Evolutionary conservation across 139 green algal genomes (phyloP), one percentile per base, ranked within the genome.

Genomic region (Trebouxia sp.): DNA sequence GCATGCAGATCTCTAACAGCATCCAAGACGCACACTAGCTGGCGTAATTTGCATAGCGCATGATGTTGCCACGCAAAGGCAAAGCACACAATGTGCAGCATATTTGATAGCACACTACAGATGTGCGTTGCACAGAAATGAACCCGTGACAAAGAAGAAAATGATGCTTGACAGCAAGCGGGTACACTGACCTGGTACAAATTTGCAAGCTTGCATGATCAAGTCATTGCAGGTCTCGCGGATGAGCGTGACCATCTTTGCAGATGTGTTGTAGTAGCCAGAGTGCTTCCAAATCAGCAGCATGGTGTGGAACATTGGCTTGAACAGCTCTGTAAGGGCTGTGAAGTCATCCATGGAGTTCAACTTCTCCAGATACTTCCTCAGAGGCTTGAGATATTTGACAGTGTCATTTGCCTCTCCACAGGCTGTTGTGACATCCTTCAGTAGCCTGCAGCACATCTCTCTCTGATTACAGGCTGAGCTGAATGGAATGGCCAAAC

Each of bases 201-300:
- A 94, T 82, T 91, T 93, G 84, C 89, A 90, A 1, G 92, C 89
- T 89, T 97, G 93, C 85, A 88, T 88, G 85, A 98, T 96, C 14
- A 98, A 85, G 85, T 95, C 92, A 86, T 97, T 96, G 90, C 92
- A 96, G 35, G 96, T 89, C 86, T 96, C 89, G 8, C 90, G 89
- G 83, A 98, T 87, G 26, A 98, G 85, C 24, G 94, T 92, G 11
- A 96, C 93, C 62, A 97, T 88, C 41, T 93, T 89, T 24, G 84
- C 85, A 32, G 88, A 85, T 28, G 84, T 94, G 85, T 93, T 95
- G 89, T 96, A 97, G 84, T 92, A 89, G 39, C 84, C 85, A 74
- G 84, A 92, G 85, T 97, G 88, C 87, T 94, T 95, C 94, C 94
- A 98, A 51, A 98, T 94, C 35, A 98, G 90, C 87, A 97, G 88